Base-by-base conservation (phyloP, 148 eudicot species). In the Cornus controversa region DNA sequence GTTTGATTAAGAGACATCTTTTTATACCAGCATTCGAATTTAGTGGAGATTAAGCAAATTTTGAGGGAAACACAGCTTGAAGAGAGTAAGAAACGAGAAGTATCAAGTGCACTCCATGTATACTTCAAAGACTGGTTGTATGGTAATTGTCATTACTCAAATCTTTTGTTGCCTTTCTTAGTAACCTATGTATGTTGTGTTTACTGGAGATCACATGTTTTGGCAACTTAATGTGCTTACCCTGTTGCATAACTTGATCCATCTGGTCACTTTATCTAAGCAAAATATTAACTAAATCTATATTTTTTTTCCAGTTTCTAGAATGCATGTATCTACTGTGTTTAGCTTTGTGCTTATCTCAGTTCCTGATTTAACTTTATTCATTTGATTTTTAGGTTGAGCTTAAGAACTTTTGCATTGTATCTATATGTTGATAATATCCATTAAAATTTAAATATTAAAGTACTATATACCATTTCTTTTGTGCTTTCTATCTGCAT, bases 81-180 rank as follows among this genome's bases (percentile, higher is more conserved):
- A 63, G 98, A 96, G 25, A 85, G 78, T 83, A 84, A 87, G 85
- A 93, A 92, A 79, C 89, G 95, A 34, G 99, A 96, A 82, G 66
- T 96, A 73, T 90, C 98, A 42, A 83, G 66, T 83, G 98, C 98
- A 65, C 92, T 96, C 77, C 98, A 96, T 78, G 79, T 89, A 14
- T 85, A 87, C 79, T 93, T 96, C 71, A 93, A 90, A 86, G 97
- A 93, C 60, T 96, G 99, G 99, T 82, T 96, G 76, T 96, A 90
- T 69, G 93, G 98, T 96, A 92, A 87, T 75, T 62, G 28, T 60
- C 54, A 6, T 72, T 66, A 63, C 60, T 68, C 53, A 3, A 22
- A 47, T 67, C 20, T n/a, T 27, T 2, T 40, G 16, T 10, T 67
- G 22, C 67, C 34, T 71, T 82, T 37, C 8, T 60, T 20, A 22